Base-by-base conservation (phyloP, 2,329 filamentous ascomycete species). In the Claviceps capensis region DNA sequence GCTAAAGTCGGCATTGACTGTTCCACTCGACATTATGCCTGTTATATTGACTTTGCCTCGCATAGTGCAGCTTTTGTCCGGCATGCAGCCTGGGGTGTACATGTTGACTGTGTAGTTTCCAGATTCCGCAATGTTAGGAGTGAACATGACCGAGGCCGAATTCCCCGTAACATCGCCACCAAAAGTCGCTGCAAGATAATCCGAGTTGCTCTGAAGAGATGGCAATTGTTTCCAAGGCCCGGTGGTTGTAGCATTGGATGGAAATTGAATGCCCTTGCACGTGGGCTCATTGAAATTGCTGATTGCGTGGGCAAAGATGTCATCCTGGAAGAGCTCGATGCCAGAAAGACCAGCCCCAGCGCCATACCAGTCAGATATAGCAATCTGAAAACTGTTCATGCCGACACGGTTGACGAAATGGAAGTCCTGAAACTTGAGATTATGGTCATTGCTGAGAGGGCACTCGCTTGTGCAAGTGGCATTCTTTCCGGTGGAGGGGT, bases 41-140 rank as follows among this genome's bases (percentile, higher is more conserved):
- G 86, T 91, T 50, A 98, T 75, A 58, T 89, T 89, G 53, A 96
- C 84, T 60, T 82, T 79, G 16, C 91, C 93, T 61, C 93, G 83
- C 14, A 76, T 82, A 17, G 65, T 65, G 65, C 94, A 98, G 2
- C 83, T 85, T 50, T 76, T 76, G 63, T 96, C 91, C 58, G 87
- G 81, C 30, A 80, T 69, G 65, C 94, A 98, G 19, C 93, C 93
- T 16, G 93, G 93, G 0, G 93, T 98, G 68, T 90, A 98, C 54
- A 98, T 72, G 54, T 86, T 87, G 61, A 98, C 81, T 0, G 86
- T 85, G 67, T 98, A 98, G 62, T 95, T 91, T 48, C 93, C 94
- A 1, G 88, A 86, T 63, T 95, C 84, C 58, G 81, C 82, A 57
- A 98, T 85, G 63, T 95, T 84, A 1, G 94, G 93, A 50, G 77